Evolutionary conservation across 495 filamentous ascomycete genomes (phyloP).

Genomic region (Diplogelasinospora grovesii): DNA sequence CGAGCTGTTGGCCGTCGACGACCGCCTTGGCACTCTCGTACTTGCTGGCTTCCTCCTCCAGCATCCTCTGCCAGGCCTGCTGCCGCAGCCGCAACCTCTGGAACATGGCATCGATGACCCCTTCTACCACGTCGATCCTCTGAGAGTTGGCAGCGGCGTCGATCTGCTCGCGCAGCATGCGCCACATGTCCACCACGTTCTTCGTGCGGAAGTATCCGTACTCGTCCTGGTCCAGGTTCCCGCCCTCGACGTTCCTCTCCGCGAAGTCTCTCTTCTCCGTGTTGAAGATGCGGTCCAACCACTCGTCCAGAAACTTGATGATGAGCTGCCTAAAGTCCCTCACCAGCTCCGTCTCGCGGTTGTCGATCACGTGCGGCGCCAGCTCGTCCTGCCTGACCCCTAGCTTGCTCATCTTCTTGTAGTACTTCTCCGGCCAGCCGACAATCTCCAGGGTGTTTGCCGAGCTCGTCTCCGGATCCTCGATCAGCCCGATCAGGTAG

Average conservation of each 20-base stretch:
- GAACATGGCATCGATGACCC: slow-evolving; percentile 92
- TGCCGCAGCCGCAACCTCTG: slow-evolving; percentile 74
- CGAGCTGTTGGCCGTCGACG: slow-evolving; percentile 61
- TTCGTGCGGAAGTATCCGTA: slow-evolving; percentile 84
- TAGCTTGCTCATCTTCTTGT: slow-evolving; percentile 87
- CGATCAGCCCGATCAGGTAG: slow-evolving; percentile 71
- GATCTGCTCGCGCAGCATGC: slow-evolving; percentile 90
- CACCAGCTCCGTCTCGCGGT: slow-evolving; percentile 79
- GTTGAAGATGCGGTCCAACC: slow-evolving; percentile 85
- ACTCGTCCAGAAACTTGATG: slow-evolving; percentile 90
- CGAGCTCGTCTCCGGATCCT: slow-evolving; percentile 70
- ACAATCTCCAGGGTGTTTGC: slow-evolving; percentile 83
- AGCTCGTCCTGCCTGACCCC: slow-evolving; percentile 69
- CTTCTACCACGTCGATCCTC: slow-evolving; percentile 80
- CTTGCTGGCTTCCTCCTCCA: slow-evolving; percentile 76
- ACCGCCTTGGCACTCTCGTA: slow-evolving; percentile 53
- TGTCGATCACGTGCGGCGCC: slow-evolving; percentile 76
- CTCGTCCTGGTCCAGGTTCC: slow-evolving; percentile 74
- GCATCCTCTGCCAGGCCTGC: slow-evolving; percentile 73
- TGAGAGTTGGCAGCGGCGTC: slow-evolving; percentile 72
- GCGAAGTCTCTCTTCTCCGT: slow-evolving; percentile 74
- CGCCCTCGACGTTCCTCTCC: slow-evolving; percentile 61
- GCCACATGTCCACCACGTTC: slow-evolving; percentile 90
- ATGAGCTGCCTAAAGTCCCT: slow-evolving; percentile 91
- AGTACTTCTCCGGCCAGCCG: slow-evolving; percentile 93